phyloP scores from a whole-genome alignment of 345 rosid species.

The Eutrema heterophyllum region DNA sequence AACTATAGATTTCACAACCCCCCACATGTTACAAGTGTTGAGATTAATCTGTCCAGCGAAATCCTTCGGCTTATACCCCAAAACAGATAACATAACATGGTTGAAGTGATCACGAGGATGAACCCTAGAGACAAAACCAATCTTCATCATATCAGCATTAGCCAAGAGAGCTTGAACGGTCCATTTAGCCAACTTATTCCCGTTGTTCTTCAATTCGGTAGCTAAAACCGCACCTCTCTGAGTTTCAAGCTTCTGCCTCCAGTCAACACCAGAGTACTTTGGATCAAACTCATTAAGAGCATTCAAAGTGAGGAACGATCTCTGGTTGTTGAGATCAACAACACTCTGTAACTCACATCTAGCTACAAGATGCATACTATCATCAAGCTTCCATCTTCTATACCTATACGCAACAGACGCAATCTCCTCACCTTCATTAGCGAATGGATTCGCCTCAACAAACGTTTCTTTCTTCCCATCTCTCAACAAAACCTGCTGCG shows the following conservation, averaged over 20 bases:
- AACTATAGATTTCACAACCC: slow-evolving; percentile 91
- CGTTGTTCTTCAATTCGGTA: slow-evolving; percentile 92
- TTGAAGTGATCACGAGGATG: slow-evolving; percentile 97
- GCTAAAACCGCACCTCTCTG: slow-evolving; percentile 98
- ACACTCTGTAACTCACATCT: slow-evolving; percentile 92
- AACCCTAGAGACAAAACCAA: slow-evolving; percentile 92
- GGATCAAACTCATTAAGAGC: slow-evolving; percentile 99
- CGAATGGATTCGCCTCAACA: slow-evolving; percentile 64
- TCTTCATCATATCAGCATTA: slow-evolving; percentile 92
- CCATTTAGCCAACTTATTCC: slow-evolving; percentile 95
- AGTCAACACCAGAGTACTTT: slow-evolving; percentile 92
- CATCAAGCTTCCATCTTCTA: slow-evolving; percentile 94
- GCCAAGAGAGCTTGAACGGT: slow-evolving; percentile 90
- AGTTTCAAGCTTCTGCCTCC: slow-evolving; percentile 97
- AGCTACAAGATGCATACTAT: slow-evolving; percentile 65
- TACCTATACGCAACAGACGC: slow-evolving; percentile 91
- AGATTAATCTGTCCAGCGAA: slow-evolving; percentile 91
- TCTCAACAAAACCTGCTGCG: slow-evolving; percentile 76
- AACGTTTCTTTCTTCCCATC: slow-evolving; percentile 80
- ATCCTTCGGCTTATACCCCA: slow-evolving; percentile 87
- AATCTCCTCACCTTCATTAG: slow-evolving; percentile 87
- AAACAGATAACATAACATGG: slow-evolving; percentile 88
- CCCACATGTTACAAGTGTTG: slow-evolving; percentile 93
- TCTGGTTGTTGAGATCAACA: slow-evolving; percentile 72
- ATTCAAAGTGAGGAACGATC: slow-evolving; percentile 72